Percentiles rank a stretch among this genome's conserved stretches.
Conservation (phyloP, 768 basidiomycete species). For the Xanthoconium purpureum region DNA sequence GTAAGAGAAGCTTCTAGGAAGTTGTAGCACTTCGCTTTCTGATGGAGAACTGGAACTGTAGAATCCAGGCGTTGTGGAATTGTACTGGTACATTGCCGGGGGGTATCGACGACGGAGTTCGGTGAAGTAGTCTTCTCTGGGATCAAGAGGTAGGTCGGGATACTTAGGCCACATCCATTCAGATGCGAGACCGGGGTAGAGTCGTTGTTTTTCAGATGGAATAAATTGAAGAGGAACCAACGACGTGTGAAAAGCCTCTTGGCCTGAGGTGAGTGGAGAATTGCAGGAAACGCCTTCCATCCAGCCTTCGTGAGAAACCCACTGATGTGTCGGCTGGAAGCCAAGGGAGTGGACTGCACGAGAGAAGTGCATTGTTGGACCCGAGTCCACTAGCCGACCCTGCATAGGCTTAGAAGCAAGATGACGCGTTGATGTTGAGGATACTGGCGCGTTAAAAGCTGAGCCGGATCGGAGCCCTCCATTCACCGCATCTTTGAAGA, state of each 20-base stretch:
- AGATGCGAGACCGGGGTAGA: not conserved
- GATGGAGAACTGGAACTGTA: constrained; percentile 5
- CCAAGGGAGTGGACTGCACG: constrained; percentile 9
- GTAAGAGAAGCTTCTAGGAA: constrained; percentile 10
- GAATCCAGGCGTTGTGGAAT: not conserved
- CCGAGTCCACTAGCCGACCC: constrained; percentile 19
- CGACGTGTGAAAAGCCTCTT: constrained; percentile 30
- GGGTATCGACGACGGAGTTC: constrained; percentile 12
- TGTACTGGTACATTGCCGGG: constrained; percentile 2
- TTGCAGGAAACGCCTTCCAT: constrained; percentile 4
- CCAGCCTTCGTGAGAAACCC: constrained; percentile 11
- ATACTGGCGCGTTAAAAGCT: constrained; percentile 11
- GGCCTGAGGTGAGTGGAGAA: constrained; percentile 23
- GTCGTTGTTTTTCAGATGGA: constrained; percentile 15
- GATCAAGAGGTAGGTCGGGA: constrained; percentile 4
- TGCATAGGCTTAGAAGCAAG: constrained; percentile 30
- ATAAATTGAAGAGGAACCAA: constrained; percentile 24
- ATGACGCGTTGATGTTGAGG: constrained; percentile 33
- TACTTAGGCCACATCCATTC: constrained; percentile 22
- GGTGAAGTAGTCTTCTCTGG: constrained; percentile 3
- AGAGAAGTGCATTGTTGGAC: constrained; percentile 11
- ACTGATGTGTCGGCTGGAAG: constrained; percentile 17
- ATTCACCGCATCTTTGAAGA: constrained; percentile 14
- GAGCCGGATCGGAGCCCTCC: constrained; percentile 10
- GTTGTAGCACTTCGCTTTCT: constrained; percentile 9